Conservation (phyloP, 106 monocot genomes). For the Dendrobium huoshanense region DNA sequence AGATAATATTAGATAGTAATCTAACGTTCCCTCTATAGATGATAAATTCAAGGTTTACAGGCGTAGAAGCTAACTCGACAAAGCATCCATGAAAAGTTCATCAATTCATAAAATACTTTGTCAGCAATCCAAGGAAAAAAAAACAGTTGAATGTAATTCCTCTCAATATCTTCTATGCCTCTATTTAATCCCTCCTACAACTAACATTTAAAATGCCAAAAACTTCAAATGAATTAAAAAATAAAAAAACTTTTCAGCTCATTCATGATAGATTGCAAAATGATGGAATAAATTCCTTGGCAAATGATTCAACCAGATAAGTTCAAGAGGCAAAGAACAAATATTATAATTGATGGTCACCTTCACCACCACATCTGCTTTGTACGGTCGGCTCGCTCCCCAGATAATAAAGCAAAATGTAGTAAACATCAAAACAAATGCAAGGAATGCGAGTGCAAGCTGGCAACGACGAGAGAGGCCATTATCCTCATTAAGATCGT, state of each 20-base stretch:
- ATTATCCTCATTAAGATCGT: slow-evolving; percentile 47
- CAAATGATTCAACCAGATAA: not conserved
- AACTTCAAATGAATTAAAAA: not conserved
- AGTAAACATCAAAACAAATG: slow-evolving; percentile 47
- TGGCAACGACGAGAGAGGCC: slow-evolving; percentile 40
- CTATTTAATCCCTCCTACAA: not conserved
- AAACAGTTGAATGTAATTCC: not conserved
- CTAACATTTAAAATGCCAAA: not conserved
- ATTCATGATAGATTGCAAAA: not conserved
- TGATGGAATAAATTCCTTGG: not conserved
- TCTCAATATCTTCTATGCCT: not conserved
- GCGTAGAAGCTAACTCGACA: not conserved
- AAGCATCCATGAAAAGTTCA: not conserved
- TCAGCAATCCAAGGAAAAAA: too few relatives aligned
- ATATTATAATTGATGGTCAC: slow-evolving; percentile 16
- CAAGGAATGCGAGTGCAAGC: slow-evolving; percentile 28
- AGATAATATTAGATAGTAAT: not conserved
- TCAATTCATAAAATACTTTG: too few relatives aligned
- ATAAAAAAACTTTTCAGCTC: not conserved
- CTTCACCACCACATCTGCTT: slow-evolving; percentile 45
- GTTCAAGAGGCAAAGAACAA: not conserved
- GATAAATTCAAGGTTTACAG: not conserved
- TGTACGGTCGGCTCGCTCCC: slow-evolving; percentile 57
- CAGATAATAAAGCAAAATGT: slow-evolving; percentile 57
- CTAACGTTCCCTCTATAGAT: too few relatives aligned